Conservation (phyloP, 75 land plant species). For the Adiantum capillusveneris region DNA sequence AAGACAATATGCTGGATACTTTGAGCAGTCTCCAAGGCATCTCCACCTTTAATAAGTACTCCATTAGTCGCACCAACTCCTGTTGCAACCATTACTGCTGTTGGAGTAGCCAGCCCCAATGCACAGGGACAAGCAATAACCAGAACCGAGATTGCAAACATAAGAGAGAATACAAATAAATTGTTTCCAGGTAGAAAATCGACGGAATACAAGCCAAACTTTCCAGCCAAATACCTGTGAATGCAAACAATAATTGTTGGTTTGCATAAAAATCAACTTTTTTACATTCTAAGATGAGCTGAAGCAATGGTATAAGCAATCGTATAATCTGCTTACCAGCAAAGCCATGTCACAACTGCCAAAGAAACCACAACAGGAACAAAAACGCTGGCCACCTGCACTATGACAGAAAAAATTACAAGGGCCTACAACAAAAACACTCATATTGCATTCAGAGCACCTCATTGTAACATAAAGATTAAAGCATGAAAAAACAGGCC, state of each 20-base stretch:
- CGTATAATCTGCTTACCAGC: no score
- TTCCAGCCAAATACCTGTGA: constrained; percentile 68
- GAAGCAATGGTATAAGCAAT: no score
- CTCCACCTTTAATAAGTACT: constrained; percentile 90
- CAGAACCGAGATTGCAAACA: constrained; percentile 80
- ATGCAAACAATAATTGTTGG: background rate
- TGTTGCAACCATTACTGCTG: constrained; percentile 96
- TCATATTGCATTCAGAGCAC: no score
- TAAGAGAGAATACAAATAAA: constrained; percentile 82
- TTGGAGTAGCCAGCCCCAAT: constrained; percentile 94
- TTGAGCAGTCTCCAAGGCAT: constrained; percentile 82
- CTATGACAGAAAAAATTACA: no score
- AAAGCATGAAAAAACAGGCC: no score
- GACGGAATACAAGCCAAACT: constrained; percentile 49
- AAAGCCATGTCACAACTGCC: constrained; percentile 60
- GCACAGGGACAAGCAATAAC: constrained; percentile 97
- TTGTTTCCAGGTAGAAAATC: constrained; percentile 82
- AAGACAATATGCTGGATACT: constrained; percentile 77
- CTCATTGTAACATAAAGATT: no score
- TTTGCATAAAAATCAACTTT: no score
- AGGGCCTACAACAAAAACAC: no score
- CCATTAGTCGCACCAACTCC: constrained; percentile 95
- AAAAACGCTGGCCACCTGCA: constrained; percentile 87
- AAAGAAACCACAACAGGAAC: constrained; percentile 73
- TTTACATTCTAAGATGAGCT: no score